phyloP scores from a whole-genome alignment of 345 rosid genomes.

The Punica granatum region DNA sequence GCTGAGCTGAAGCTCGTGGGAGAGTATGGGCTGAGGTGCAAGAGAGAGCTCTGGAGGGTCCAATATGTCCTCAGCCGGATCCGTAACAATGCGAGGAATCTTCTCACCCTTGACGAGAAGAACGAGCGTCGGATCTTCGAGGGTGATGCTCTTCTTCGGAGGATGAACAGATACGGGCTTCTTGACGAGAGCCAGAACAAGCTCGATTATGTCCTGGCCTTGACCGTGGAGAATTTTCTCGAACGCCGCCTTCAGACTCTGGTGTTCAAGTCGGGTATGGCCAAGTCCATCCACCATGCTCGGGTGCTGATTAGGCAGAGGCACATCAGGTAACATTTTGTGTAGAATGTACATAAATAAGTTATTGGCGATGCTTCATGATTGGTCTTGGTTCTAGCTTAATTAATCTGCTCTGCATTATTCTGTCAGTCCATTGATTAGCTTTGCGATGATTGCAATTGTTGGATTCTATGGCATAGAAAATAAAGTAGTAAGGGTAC shows the following conservation, averaged over 20 bases:
- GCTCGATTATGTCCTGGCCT: constrained; percentile 45
- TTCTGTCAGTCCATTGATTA: background rate
- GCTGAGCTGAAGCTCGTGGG: constrained; percentile 47
- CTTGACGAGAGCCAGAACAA: constrained; percentile 45
- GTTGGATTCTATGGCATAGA: background rate
- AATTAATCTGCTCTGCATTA: background rate
- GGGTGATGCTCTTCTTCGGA: constrained; percentile 39
- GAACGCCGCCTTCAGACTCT: constrained; percentile 40
- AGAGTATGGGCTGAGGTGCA: constrained; percentile 41
- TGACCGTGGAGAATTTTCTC: constrained; percentile 45
- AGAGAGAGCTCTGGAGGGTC: constrained; percentile 49
- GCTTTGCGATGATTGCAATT: background rate
- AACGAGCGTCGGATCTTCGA: constrained; percentile 38
- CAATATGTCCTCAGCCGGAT: constrained; percentile 39
- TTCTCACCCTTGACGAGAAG: constrained; percentile 46
- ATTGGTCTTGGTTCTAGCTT: background rate
- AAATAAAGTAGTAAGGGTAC: too few species aligned
- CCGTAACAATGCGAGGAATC: constrained; percentile 43
- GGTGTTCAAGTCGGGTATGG: constrained; percentile 48
- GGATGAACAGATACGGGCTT: constrained; percentile 39
- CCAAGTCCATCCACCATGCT: constrained; percentile 54
- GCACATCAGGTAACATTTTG: constrained; percentile 29
- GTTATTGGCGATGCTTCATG: background rate
- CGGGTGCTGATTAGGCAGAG: constrained; percentile 43
- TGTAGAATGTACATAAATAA: background rate